phyloP scores from a whole-genome alignment of 2,329 filamentous ascomycete species.

The Thelonectria blattea region DNA sequence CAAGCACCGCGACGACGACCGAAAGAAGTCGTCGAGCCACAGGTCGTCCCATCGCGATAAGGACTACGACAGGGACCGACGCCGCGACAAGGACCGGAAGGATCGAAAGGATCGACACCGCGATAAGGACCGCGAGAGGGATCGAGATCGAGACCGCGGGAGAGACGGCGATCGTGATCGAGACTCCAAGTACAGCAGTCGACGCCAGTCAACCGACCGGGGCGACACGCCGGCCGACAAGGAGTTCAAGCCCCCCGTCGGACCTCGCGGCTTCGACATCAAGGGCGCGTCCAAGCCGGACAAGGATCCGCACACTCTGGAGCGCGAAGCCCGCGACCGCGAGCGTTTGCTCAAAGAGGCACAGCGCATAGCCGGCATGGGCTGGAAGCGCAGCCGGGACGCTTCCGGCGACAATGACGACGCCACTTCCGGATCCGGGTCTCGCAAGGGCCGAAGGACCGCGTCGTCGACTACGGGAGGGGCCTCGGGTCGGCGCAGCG shows the following conservation, averaged over 20 bases:
- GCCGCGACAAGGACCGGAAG: slow-evolving; percentile 45
- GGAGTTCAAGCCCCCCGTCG: slow-evolving; percentile 50
- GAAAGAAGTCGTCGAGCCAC: slow-evolving; percentile 47
- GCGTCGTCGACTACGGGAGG: slow-evolving; percentile 33
- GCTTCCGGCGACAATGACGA: slow-evolving; percentile 43
- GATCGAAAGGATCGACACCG: slow-evolving; percentile 49
- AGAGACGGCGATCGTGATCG: slow-evolving; percentile 41
- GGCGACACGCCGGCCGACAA: slow-evolving; percentile 44
- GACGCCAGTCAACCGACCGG: slow-evolving; percentile 38
- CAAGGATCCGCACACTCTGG: slow-evolving; percentile 65
- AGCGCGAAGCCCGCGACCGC: slow-evolving; percentile 70
- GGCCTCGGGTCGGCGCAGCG: slow-evolving; percentile 50
- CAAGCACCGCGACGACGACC: slow-evolving; percentile 53
- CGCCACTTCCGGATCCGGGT: slow-evolving; percentile 45
- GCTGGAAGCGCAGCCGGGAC: slow-evolving; percentile 57
- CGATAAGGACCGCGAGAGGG: slow-evolving; percentile 41
- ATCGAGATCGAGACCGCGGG: slow-evolving; percentile 45
- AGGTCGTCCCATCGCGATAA: slow-evolving; percentile 53
- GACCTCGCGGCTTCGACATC: slow-evolving; percentile 48
- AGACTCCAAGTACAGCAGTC: slow-evolving; percentile 42
- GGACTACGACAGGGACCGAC: slow-evolving; percentile 45
- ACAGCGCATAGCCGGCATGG: slow-evolving; percentile 65
- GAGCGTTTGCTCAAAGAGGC: slow-evolving; percentile 73
- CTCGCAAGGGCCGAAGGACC: slow-evolving; percentile 50
- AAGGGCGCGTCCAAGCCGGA: slow-evolving; percentile 44